Percentiles rank a stretch among this genome's conserved stretches.
phyloP scores from a whole-genome alignment of 1,284 basidiomycete genomes.

The Tilletiaria anomala region DNA sequence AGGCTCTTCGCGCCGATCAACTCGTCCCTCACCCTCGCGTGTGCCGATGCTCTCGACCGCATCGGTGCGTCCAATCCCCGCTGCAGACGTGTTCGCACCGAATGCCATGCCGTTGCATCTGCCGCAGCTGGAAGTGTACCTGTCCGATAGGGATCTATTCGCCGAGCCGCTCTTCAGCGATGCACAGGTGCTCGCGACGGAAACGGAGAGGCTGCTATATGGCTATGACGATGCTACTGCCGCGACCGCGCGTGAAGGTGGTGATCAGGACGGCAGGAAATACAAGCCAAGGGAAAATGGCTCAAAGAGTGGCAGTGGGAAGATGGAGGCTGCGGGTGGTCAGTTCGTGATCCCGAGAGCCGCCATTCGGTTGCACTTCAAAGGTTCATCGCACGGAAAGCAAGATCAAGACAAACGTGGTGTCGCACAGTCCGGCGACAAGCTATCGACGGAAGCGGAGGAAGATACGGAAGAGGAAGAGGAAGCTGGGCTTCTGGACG shows the following conservation, averaged over 20 bases:
- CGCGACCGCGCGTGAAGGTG: neutral
- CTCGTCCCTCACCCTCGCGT: too few species aligned
- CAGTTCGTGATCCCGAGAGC: too few species aligned
- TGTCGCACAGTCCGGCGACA: constrained; percentile 1
- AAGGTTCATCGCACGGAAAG: too few species aligned
- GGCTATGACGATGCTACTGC: constrained; percentile 6
- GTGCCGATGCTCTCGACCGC: too few species aligned
- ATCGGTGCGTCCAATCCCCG: constrained; percentile 9
- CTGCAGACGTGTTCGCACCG: constrained; percentile 25
- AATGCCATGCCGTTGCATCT: constrained; percentile 34
- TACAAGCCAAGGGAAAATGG: neutral
- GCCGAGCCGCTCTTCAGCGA: constrained; percentile 14
- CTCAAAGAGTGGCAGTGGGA: neutral
- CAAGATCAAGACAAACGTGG: too few species aligned
- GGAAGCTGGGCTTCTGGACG: neutral
- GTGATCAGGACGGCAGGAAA: neutral
- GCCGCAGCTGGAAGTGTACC: constrained; percentile 31
- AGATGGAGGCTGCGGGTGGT: too few species aligned
- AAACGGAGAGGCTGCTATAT: constrained; percentile 16
- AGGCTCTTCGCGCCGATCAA: too few species aligned
- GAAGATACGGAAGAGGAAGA: neutral
- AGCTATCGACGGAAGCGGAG: neutral
- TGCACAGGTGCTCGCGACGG: constrained; percentile 8
- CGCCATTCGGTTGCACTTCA: too few species aligned
- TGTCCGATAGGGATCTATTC: constrained; percentile 17